Conservation (phyloP, 805 yeast genomes). For the Cyberlindnera amylophila region DNA sequence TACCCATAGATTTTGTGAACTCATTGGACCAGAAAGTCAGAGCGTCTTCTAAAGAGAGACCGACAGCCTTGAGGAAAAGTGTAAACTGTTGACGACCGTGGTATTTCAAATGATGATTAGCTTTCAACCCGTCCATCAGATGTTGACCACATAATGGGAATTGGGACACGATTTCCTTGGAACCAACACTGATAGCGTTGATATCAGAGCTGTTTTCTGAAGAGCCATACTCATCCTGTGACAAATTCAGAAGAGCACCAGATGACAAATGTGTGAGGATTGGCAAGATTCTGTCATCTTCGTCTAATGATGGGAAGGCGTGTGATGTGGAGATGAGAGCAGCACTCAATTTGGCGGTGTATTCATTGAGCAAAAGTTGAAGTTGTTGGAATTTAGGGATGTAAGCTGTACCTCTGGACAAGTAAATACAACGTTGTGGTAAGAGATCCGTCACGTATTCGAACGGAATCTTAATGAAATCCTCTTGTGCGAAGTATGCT, state of each 20-base stretch:
- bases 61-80: conserved; percentile 84
- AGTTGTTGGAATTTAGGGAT: conserved; percentile 81
- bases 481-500: conserved; percentile 53
- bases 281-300: conserved; percentile 86
- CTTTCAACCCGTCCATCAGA: conserved; percentile 57
- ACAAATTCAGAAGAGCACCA: conserved; percentile 51
- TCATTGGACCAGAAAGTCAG: conserved; percentile 76
- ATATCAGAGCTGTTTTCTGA: conserved; percentile 39
- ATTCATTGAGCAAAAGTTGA: conserved; percentile 66
- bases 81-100: conserved; percentile 83
- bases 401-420: conserved; percentile 72
- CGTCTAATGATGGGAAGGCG: conserved; percentile 79
- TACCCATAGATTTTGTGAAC: conserved; percentile 59
- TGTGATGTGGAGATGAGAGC: conserved; percentile 68
- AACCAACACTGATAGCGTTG: conserved; percentile 56
- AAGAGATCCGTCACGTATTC: conserved; percentile 79
- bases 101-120: conserved; percentile 72
- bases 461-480: conserved; percentile 81
- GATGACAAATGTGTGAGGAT: conserved; percentile 73
- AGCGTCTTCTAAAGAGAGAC: conserved; percentile 84
- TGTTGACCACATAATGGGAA: conserved; percentile 80
- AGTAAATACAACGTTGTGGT: conserved; percentile 62
- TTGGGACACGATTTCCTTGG: conserved; percentile 51
- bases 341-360: conserved; percentile 40
- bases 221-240: conserved; percentile 16